phyloP scores from a whole-genome alignment of 257 asterid species.

The Mentha longifolia region DNA sequence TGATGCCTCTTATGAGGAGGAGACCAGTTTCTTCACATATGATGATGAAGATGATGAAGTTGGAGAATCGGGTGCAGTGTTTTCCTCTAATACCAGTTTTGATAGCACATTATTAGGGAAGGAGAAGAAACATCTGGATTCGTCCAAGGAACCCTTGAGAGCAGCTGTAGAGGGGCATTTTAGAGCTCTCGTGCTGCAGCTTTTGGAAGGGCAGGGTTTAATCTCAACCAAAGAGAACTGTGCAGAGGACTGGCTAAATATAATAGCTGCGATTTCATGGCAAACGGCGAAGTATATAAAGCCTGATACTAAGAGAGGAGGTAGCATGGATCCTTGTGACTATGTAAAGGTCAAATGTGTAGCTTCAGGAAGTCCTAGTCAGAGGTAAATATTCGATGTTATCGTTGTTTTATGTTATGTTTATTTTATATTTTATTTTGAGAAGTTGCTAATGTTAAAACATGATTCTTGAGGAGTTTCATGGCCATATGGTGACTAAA shows the following conservation, averaged over 20 bases:
- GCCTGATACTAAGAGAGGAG: slow-evolving; percentile 89
- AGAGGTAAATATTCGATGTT: slow-evolving; percentile 53
- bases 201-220: slow-evolving; percentile 72
- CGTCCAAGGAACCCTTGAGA: slow-evolving; percentile 55
- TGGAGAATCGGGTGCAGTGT: slow-evolving; percentile 50
- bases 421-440: too few species aligned
- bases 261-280: slow-evolving; percentile 70
- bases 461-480: neutral
- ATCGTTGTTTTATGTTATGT: neutral
- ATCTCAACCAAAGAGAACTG: slow-evolving; percentile 41
- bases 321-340: slow-evolving; percentile 96
- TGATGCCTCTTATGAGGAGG: slow-evolving; percentile 52
- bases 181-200: slow-evolving; percentile 87
- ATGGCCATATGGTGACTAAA: neutral
- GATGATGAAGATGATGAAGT: slow-evolving; percentile 83
- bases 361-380: slow-evolving; percentile 80
- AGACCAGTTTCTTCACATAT: slow-evolving; percentile 58
- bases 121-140: slow-evolving; percentile 51
- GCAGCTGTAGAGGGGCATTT: slow-evolving; percentile 77
- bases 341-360: slow-evolving; percentile 87
- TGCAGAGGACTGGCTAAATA: slow-evolving; percentile 70
- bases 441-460: too few species aligned
- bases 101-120: slow-evolving; percentile 41
- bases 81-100: slow-evolving; percentile 44
- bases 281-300: slow-evolving; percentile 84